Base-by-base conservation (phyloP, 108 stramenopile genomes). In the Mediolabrus comicus region DNA sequence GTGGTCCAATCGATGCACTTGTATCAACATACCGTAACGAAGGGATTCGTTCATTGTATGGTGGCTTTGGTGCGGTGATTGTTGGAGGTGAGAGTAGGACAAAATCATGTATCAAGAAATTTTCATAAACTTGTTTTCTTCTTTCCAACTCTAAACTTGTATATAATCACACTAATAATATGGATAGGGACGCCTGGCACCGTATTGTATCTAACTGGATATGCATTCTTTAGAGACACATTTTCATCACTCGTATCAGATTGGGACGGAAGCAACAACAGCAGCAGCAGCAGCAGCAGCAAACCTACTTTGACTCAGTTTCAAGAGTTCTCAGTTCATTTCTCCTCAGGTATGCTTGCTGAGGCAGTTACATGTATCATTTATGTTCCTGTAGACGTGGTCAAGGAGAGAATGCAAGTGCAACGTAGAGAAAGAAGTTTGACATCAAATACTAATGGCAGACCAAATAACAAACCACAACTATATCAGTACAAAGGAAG, bases 341-440 rank as follows among this genome's bases (percentile, higher is more conserved):
- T 95, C 62, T 28, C 77, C 17, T 57, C 82, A 3, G 95, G 95
- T 4, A 77, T 97, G 77, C 39, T 93, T 14, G 95, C 95, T 26
- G 97, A 96, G 86, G 74, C 92, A 7, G 57, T 96, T 19, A 90
- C 97, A 29, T 99, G 99, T 78, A 69, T 97, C 12, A 69, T 99
- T 32, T 99, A 92, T 62, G 97, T 99, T 12, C 99, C 99, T 3
- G 95, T 98, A 6, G 99, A 99, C 77, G 99, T 99, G 25, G 81
- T 98, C 4, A 99, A 99, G 75, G 99, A 98, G 78, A 84, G 99
- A 53, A 59, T 97, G 72, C 99, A 99, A 81, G 91, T 98, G 5
- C 96, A 97, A 62, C 69, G 24, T 71, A 76, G 43, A 56, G 53
- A 56, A 39, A 65, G 29, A 27, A 55, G 25, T 16, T n/a, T 46